phyloP scores from a whole-genome alignment of 2,329 filamentous ascomycete genomes.

The Paracoccidioides lutzii region DNA sequence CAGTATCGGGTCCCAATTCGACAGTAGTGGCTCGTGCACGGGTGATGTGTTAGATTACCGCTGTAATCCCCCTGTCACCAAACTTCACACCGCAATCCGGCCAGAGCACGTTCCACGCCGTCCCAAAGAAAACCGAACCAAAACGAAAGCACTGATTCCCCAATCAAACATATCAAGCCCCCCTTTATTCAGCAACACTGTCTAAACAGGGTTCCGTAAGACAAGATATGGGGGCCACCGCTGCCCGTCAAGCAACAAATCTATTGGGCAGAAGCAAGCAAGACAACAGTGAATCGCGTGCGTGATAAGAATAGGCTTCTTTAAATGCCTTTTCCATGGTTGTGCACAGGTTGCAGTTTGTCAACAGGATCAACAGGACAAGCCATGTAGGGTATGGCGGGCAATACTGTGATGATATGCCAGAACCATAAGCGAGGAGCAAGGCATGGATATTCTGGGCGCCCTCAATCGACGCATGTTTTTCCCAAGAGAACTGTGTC shows the following conservation, averaged over 20 bases:
- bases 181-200: neutral
- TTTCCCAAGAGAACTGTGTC: neutral
- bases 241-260: neutral
- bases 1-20: slow-evolving; percentile 6
- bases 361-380: neutral
- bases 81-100: neutral
- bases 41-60: slow-evolving; percentile 7
- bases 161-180: neutral
- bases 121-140: neutral
- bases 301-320: neutral
- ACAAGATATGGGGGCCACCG: neutral
- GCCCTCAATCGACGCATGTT: neutral
- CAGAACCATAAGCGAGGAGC: neutral
- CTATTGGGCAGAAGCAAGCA: neutral
- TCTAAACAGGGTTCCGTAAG: neutral
- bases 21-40: neutral
- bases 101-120: neutral
- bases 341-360: neutral
- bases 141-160: neutral
- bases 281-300: neutral
- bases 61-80: neutral
- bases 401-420: neutral
- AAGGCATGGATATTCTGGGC: neutral
- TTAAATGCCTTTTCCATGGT: neutral
- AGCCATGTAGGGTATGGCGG: too few relatives aligned